Base-by-base conservation (phyloP, 768 basidiomycete species). In the Lentinula edodes region DNA sequence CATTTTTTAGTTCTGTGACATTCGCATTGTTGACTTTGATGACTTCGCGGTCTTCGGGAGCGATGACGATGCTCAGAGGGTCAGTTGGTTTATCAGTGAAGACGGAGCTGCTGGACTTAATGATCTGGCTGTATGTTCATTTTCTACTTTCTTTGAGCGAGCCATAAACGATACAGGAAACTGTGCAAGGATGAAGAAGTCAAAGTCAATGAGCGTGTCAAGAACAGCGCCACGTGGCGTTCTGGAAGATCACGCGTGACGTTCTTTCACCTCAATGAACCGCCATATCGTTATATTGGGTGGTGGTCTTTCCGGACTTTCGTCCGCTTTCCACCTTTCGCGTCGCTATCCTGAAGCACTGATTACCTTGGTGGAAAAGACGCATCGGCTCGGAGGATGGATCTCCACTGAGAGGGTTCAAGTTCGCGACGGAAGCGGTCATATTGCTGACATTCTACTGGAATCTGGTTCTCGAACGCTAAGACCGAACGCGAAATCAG, bases 381-480 rank as follows among this genome's bases (percentile, higher is more conserved):
- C 83, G 7, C 53, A 72, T 0, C 77, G 84, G 2, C 71, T 89
- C 4, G 96, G 96, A 12, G 96, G 96, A n/a, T 98, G 95, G 95
- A 82, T 93, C 0, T 78, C 75, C 57, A 89, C 82, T 53, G 80
- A 85, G 60, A 79, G 80, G 16, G 77, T 88, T 20, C 65, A 74
- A 7, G 65, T 90, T 8, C 68, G 72, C 5, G 60, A 66, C 16
- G 66, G 70, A 15, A 53, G 65, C 51, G 65, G 68, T 15, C 70
- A 62, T 43, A 65, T 70, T 43, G 70, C 69, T 6, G 75, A 74
- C 12, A 79, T 94, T 9, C 69, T 91, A 3, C 76, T 98, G 5
- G 96, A 99, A 75, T 80, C 83, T 23, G 96, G 96, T 1, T 95
- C 96, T 28, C 78, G 95, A 43, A 95, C 92, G 15, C 76, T 99